Percentiles rank a stretch among this genome's conserved stretches.
These are phyloP conservation scores for Diaporthe ilicicola DNA, from an alignment of 2,329 filamentous ascomycete species.

Conservation along the genomic window DNA sequence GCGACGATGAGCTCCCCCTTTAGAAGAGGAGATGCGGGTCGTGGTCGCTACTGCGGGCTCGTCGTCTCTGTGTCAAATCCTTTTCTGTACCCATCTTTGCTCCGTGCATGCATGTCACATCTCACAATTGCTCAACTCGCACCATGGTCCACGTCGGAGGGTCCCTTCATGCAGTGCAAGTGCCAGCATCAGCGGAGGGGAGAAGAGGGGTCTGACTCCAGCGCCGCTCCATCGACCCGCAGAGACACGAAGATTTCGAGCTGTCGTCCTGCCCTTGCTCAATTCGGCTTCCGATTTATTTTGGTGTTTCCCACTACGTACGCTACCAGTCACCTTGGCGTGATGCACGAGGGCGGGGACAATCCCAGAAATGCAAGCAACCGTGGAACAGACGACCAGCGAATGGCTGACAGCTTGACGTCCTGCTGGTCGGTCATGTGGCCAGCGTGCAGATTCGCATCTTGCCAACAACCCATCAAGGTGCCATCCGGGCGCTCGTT, in stretches of 20 bases:
- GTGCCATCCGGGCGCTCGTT: slow-evolving; percentile 7
- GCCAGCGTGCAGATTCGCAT: slow-evolving; percentile 12
- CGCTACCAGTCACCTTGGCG: background rate
- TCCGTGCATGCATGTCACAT: slow-evolving; percentile 26
- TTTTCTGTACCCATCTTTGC: slow-evolving; percentile 20
- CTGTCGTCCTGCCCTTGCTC: slow-evolving; percentile 18
- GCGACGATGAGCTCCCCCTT: slow-evolving; percentile 22
- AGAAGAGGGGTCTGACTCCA: slow-evolving; percentile 25
- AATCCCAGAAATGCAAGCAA: slow-evolving; percentile 14
- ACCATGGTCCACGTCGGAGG: slow-evolving; percentile 18
- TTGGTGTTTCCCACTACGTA: background rate
- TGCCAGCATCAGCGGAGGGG: slow-evolving; percentile 8
- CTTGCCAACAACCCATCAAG: slow-evolving; percentile 12
- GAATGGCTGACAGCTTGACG: background rate
- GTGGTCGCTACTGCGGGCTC: slow-evolving; percentile 6
- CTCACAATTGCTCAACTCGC: slow-evolving; percentile 19
- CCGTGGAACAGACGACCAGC: background rate
- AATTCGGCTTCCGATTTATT: background rate
- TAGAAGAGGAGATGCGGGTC: slow-evolving; percentile 12
- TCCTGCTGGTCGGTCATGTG: slow-evolving; percentile 14
- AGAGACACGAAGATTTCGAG: slow-evolving; percentile 21
- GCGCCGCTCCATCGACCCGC: slow-evolving; percentile 18
- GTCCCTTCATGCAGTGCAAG: slow-evolving; percentile 27
- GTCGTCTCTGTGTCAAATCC: slow-evolving; percentile 12
- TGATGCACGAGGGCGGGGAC: slow-evolving; percentile 24